Base-by-base conservation (phyloP, 331 rosid species). In the Quercus phellos region DNA sequence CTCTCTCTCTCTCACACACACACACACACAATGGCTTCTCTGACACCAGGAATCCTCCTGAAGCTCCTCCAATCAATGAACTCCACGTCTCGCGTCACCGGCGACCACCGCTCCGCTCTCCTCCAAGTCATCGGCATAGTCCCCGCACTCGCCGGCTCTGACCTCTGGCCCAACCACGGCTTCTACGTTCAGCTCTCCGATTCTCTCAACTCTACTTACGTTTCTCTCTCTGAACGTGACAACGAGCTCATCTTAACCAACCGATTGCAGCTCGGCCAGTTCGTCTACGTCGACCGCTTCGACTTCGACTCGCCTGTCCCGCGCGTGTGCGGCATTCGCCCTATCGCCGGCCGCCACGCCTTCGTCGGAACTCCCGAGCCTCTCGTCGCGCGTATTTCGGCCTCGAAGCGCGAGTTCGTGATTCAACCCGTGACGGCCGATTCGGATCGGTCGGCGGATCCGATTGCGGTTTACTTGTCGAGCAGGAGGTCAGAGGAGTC, bases 21-120 rank as follows among this genome's bases (percentile, higher is more conserved):
- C 81, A 16, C 60, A 22, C 74, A 55, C 26, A 64, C 83, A 43
- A 92, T 95, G 99, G 97, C 99, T 42, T 84, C 98, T 35, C 90
- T 88, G 14, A 87, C 97, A 18, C 93, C 89, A 24, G 99, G 99
- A 50, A 86, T 95, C 60, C 88, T 95, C 14, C 89, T 95, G 7
- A 93, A 89, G 55, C 91, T 95, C 8, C 83, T 95, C n/a, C 97
- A 91, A 63, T 90, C 94, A 22, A 95, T 95, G 94, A 95, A 93
- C 80, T 87, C 92, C 71, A 71, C 88, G 46, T 83, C 88, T 72
- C 85, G 94, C 14, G 99, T 95, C 68, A 95, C 98, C 70, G 97
- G 99, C 13, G 99, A 95, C 85, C 99, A 95, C 88, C 94, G 98
- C 50, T 95, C 98, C 1, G 90, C 99, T 8, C 96, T 95, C 54